A percentile compares a stretch with the other conserved stretches of the same genome.
Conservation (phyloP, 2,329 filamentous ascomycete species). For the Aspergillus novoparasiticus region DNA sequence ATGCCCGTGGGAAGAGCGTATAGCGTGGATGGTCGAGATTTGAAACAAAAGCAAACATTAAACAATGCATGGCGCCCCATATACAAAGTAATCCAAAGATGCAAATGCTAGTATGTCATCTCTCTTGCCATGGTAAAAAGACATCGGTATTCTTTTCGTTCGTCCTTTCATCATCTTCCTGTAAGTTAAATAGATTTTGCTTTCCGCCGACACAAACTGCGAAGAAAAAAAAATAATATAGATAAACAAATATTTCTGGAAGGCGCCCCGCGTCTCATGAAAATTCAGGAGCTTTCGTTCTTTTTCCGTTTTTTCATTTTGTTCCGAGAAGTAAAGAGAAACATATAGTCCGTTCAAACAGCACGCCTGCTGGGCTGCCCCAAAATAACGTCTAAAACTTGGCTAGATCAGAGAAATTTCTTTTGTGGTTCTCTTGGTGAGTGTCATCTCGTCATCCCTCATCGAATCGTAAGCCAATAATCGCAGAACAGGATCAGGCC, state of each 20-base stretch:
- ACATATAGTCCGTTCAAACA: slow-evolving; percentile 33
- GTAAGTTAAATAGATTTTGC: slow-evolving; percentile 28
- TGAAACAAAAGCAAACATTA: slow-evolving; percentile 12
- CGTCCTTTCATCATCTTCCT: slow-evolving; percentile 40
- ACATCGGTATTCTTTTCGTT: slow-evolving; percentile 34
- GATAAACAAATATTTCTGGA: slow-evolving; percentile 26
- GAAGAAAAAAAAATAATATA: slow-evolving; percentile 15
- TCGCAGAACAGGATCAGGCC: slow-evolving; percentile 40
- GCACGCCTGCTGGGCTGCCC: slow-evolving; percentile 41
- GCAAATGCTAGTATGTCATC: slow-evolving; percentile 43
- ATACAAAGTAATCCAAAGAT: slow-evolving; percentile 27
- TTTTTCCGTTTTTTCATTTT: slow-evolving; percentile 31
- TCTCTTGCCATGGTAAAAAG: slow-evolving; percentile 33
- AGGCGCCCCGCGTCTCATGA: slow-evolving; percentile 28
- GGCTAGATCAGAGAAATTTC: slow-evolving; percentile 44
- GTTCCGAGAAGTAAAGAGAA: slow-evolving; percentile 31
- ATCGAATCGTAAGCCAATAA: slow-evolving; percentile 51
- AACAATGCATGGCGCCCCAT: slow-evolving; percentile 11
- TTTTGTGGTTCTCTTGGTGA: slow-evolving; percentile 42
- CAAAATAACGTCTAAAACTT: slow-evolving; percentile 46
- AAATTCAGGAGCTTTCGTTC: slow-evolving; percentile 28
- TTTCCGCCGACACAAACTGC: slow-evolving; percentile 25
- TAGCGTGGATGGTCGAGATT: not conserved
- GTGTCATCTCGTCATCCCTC: slow-evolving; percentile 51
- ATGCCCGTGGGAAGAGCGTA: slow-evolving; percentile 4